Percentiles rank a stretch among this genome's conserved stretches.
These are phyloP conservation scores for Sugiyamaella grinbergsii DNA, from an alignment of 1,139 yeast genomes.

Conservation along the genomic window DNA sequence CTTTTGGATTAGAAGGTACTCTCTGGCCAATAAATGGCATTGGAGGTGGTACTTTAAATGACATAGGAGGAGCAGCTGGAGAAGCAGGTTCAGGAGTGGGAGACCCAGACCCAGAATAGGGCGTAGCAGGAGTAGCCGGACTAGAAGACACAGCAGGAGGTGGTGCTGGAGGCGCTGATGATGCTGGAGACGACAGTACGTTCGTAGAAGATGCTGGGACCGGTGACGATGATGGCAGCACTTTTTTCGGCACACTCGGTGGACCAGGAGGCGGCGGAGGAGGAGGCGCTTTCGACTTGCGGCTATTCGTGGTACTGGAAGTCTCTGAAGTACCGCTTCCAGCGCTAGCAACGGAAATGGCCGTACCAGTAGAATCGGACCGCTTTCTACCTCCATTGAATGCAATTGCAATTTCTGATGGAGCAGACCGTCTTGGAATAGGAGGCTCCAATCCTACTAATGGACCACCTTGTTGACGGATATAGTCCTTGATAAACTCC, in stretches of 20 bases:
- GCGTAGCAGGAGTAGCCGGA: conserved; percentile 24
- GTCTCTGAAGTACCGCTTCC: conserved; percentile 27
- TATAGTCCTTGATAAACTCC: conserved; percentile 77
- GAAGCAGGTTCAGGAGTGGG: conserved; percentile 26
- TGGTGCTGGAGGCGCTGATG: conserved; percentile 29
- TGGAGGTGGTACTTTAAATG: conserved; percentile 42
- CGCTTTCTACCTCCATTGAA: conserved; percentile 21
- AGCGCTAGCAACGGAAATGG: conserved; percentile 26
- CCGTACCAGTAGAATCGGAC: conserved; percentile 30
- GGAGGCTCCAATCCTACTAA: conserved; percentile 86
- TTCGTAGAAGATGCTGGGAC: conserved; percentile 39
- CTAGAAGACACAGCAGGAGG: conserved; percentile 30
- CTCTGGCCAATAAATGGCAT: conserved; percentile 40
- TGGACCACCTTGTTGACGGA: conserved; percentile 78
- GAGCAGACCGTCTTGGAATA: conserved; percentile 60
- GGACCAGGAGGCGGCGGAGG: conserved; percentile 48
- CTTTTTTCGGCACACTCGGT: conserved; percentile 29
- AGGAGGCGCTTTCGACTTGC: conserved; percentile 50
- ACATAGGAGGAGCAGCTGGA: conserved; percentile 47
- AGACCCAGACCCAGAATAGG: background rate
- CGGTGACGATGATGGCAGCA: conserved; percentile 42
- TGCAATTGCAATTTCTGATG: background rate
- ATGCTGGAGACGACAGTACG: conserved; percentile 27
- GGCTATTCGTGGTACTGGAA: conserved; percentile 25
- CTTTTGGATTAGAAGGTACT: conserved; percentile 25